Conservation (phyloP, 2,329 filamentous ascomycete species). For the Xylaria sp. region DNA sequence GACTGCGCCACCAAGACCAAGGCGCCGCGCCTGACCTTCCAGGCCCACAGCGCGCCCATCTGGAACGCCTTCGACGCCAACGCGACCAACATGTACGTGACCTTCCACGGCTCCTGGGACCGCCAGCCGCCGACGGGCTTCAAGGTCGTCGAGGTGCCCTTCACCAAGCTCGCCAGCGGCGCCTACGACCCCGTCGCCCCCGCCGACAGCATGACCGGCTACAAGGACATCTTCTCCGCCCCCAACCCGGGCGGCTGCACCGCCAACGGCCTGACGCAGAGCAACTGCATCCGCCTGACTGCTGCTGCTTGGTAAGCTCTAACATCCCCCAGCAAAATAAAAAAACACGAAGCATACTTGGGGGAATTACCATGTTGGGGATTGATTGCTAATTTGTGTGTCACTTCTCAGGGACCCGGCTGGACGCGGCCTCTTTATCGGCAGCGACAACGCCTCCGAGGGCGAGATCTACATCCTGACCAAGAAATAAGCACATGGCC, state of each 20-base stretch:
- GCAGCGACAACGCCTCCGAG: constrained; percentile 53
- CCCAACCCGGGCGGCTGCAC: constrained; percentile 49
- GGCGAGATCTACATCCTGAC: constrained; percentile 50
- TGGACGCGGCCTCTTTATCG: constrained; percentile 52
- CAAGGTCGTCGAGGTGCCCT: constrained; percentile 54
- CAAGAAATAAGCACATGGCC: constrained; percentile 34
- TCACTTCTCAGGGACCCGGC: constrained; percentile 46
- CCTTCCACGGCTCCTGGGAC: constrained; percentile 71
- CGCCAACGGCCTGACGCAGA: constrained; percentile 52
- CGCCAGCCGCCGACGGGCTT: constrained; percentile 53
- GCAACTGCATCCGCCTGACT: constrained; percentile 52
- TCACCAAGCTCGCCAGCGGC: constrained; percentile 44
- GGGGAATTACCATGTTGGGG: too few relatives aligned
- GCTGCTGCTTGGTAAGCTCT: constrained; percentile 47
- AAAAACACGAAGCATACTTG: not conserved
- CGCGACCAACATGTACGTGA: constrained; percentile 65
- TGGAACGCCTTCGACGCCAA: constrained; percentile 68
- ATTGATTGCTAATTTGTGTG: not conserved
- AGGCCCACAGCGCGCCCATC: constrained; percentile 70
- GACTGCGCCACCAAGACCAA: constrained; percentile 39
- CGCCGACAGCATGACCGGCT: constrained; percentile 47
- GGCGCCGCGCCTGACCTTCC: constrained; percentile 63
- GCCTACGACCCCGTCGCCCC: constrained; percentile 50
- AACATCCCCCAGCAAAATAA: not conserved
- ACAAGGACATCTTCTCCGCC: constrained; percentile 51